Conservation (phyloP, 176 grass and related monocot species). For the Ampelocalamus luodianensis region DNA sequence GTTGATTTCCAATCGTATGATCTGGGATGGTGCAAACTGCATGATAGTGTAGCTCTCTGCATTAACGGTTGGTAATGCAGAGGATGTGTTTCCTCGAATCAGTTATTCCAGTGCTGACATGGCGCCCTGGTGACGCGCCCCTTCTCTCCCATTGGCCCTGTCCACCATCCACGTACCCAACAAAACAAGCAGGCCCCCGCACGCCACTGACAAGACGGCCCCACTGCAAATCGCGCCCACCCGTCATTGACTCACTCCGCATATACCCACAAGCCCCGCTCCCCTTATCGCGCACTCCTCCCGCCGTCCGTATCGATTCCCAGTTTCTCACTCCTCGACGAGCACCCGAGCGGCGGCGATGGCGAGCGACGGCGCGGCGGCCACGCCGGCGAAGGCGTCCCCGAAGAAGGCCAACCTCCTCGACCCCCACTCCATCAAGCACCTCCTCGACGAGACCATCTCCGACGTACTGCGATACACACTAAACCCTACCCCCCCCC, state of each 20-base stretch:
- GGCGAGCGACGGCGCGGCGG: slow-evolving; percentile 38
- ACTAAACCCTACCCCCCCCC: no score
- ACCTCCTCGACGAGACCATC: slow-evolving; percentile 82
- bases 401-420: slow-evolving; percentile 81
- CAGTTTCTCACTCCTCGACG: slow-evolving; percentile 12
- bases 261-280: neutral
- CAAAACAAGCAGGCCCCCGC: neutral
- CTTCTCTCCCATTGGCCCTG: slow-evolving; percentile 43
- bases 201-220: neutral
- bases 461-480: slow-evolving; percentile 48
- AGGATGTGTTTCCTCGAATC: neutral
- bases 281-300: neutral
- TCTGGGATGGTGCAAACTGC: no score
- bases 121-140: slow-evolving; percentile 37
- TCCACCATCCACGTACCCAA: neutral
- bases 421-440: slow-evolving; percentile 79
- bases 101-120: slow-evolving; percentile 20
- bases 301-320: neutral
- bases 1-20: no score
- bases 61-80: no score
- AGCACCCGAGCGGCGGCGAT: slow-evolving; percentile 16
- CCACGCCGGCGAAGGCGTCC: slow-evolving; percentile 41
- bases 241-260: slow-evolving; percentile 10
- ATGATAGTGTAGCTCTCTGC: no score
- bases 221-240: neutral